These are phyloP conservation scores for Acer yangbiense DNA, from an alignment of 345 rosid genomes.

Conservation along the genomic window DNA sequence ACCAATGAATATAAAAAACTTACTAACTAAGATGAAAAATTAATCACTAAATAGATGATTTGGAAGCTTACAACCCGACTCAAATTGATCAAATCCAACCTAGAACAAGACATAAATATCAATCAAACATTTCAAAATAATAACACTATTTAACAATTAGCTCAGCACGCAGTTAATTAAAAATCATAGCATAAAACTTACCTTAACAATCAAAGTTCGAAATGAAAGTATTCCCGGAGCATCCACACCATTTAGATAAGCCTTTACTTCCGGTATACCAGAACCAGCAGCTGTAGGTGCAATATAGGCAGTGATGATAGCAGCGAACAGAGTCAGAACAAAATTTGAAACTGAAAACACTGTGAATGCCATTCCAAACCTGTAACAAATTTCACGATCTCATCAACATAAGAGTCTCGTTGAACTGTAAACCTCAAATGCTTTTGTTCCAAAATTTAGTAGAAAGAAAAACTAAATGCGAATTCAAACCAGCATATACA, in stretches of 20 bases:
- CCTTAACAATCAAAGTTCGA: conserved; percentile 77
- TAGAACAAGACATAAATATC: background rate
- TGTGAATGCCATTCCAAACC: conserved; percentile 70
- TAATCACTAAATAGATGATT: background rate
- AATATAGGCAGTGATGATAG: conserved; percentile 61
- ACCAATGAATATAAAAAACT: background rate
- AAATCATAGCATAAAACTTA: conserved; percentile 18
- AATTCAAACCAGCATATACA: background rate
- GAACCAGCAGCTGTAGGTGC: conserved; percentile 95
- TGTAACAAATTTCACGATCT: conserved; percentile 24
- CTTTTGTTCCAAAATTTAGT: background rate
- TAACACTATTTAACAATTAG: background rate
- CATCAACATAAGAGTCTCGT: background rate
- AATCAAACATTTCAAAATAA: background rate
- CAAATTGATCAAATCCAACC: background rate
- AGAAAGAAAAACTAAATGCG: background rate
- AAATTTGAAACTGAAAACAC: conserved; percentile 70
- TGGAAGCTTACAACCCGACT: background rate
- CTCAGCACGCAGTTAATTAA: background rate
- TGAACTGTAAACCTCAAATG: background rate
- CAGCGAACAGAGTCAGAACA: conserved; percentile 66
- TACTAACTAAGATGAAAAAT: background rate
- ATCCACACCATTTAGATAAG: conserved; percentile 94
- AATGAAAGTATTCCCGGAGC: conserved; percentile 77
- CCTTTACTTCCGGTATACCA: conserved; percentile 96